These are phyloP conservation scores for Graphilbum sp. DNA, from an alignment of 2,329 filamentous ascomycete species.

Conservation along the genomic window DNA sequence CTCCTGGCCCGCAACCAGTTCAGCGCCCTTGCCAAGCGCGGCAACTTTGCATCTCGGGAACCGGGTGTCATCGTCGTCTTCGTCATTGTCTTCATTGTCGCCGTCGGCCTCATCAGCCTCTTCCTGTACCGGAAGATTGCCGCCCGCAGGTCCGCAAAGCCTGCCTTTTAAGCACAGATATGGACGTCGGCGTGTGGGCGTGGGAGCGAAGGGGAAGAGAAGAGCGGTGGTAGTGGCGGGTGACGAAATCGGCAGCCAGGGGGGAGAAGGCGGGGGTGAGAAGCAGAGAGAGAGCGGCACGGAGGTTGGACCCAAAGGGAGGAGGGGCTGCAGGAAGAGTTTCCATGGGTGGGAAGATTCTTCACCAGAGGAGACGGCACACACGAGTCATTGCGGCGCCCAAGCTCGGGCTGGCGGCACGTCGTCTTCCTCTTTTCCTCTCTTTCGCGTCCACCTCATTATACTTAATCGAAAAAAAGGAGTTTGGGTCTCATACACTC, in stretches of 20 bases:
- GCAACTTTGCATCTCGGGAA: slow-evolving; percentile 41
- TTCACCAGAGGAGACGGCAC: neutral
- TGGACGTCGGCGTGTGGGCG: neutral
- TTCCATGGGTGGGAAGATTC: neutral
- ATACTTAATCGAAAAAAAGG: neutral
- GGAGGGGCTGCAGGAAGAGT: neutral
- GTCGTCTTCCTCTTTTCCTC: neutral
- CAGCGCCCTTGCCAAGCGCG: slow-evolving; percentile 32
- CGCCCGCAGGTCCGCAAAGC: slow-evolving; percentile 14
- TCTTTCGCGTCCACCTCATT: neutral
- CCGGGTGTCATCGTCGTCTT: slow-evolving; percentile 47
- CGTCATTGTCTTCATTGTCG: slow-evolving; percentile 40
- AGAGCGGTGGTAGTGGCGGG: neutral
- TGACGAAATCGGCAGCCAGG: neutral
- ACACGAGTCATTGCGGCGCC: too few relatives aligned
- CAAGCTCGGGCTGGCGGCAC: neutral
- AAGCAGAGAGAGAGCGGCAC: neutral
- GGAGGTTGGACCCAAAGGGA: neutral
- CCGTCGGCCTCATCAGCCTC: slow-evolving; percentile 29
- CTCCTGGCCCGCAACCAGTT: slow-evolving; percentile 16
- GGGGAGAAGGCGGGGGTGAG: neutral
- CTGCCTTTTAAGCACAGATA: slow-evolving; percentile 9
- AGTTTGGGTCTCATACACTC: neutral
- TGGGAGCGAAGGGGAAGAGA: neutral
- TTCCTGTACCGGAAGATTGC: slow-evolving; percentile 22